Conservation (phyloP, 768 basidiomycete genomes). For the Trametopsis cervina region DNA sequence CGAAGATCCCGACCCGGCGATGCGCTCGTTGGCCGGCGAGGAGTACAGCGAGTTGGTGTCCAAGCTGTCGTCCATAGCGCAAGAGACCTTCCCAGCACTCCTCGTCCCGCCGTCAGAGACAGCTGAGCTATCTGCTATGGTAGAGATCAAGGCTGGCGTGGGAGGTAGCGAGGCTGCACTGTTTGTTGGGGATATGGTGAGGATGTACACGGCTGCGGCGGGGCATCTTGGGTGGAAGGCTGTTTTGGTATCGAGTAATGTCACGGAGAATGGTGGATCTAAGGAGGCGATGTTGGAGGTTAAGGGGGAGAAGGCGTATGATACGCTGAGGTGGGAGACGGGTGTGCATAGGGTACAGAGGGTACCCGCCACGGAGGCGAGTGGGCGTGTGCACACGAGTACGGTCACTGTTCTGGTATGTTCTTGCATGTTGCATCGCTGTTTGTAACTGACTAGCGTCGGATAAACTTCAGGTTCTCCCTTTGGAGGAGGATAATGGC, state of each 20-base stretch:
- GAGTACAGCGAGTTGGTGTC: constrained; percentile 47
- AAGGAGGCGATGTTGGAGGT: constrained; percentile 79
- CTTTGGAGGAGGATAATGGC: constrained; percentile 64
- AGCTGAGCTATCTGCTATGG: constrained; percentile 59
- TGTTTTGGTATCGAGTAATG: constrained; percentile 49
- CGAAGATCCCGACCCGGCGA: constrained; percentile 63
- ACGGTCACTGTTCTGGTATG: constrained; percentile 81
- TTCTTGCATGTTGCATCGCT: constrained; percentile 18
- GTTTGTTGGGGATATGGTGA: constrained; percentile 68
- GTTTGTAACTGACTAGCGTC: background rate
- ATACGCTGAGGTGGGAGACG: constrained; percentile 79
- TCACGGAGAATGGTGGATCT: constrained; percentile 55
- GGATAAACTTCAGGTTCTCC: constrained; percentile 56
- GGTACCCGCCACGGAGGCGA: constrained; percentile 85
- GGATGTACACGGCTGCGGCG: constrained; percentile 77
- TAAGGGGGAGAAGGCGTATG: constrained; percentile 72
- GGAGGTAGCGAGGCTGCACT: constrained; percentile 86
- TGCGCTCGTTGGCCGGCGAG: constrained; percentile 67
- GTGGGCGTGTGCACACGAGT: constrained; percentile 87
- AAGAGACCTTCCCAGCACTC: constrained; percentile 54
- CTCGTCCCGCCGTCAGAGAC: constrained; percentile 71
- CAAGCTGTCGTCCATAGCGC: constrained; percentile 22
- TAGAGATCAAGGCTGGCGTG: constrained; percentile 90
- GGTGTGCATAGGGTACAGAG: constrained; percentile 96
- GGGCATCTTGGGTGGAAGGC: constrained; percentile 53